Conservation (phyloP, 2,329 filamentous ascomycete genomes). For the Paraconiothyrium brasiliense region DNA sequence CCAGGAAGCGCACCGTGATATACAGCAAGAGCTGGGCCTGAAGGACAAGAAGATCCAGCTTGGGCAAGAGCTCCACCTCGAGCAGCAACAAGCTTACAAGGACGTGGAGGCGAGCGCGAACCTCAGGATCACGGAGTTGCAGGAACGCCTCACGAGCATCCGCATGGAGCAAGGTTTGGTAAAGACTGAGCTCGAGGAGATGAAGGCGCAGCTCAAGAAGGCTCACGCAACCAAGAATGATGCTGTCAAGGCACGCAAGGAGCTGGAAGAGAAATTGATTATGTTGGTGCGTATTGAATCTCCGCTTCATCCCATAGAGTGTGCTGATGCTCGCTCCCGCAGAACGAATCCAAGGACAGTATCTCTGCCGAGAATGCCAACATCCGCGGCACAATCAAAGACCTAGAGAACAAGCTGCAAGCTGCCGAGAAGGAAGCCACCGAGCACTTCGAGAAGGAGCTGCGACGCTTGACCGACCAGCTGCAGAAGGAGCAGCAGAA, state of each 20-base stretch:
- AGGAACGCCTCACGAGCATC: conserved; percentile 38
- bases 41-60: conserved; percentile 42
- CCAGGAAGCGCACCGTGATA: conserved; percentile 34
- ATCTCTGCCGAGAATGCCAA: conserved; percentile 27
- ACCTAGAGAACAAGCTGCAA: conserved; percentile 30
- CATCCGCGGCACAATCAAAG: conserved; percentile 25
- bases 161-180: conserved; percentile 42
- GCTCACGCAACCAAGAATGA: conserved; percentile 20
- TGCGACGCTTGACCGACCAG: conserved; percentile 27
- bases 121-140: conserved; percentile 29
- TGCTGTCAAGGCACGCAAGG: conserved; percentile 18
- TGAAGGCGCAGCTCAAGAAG: conserved; percentile 26
- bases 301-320: background rate
- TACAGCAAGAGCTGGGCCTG: conserved; percentile 35
- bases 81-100: conserved; percentile 39
- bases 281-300: conserved; percentile 15
- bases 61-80: conserved; percentile 38
- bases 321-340: background rate
- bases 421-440: conserved; percentile 24
- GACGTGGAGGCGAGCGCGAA: conserved; percentile 31
- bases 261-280: conserved; percentile 29
- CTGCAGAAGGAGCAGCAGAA: conserved; percentile 35
- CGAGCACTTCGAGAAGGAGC: conserved; percentile 27
- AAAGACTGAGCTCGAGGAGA: conserved; percentile 35
- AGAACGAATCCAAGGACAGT: conserved; percentile 27